A percentile compares a stretch with the other conserved stretches of the same genome.
Conservation (phyloP, 345 rosid genomes). For the Hypericum androsaemum region DNA sequence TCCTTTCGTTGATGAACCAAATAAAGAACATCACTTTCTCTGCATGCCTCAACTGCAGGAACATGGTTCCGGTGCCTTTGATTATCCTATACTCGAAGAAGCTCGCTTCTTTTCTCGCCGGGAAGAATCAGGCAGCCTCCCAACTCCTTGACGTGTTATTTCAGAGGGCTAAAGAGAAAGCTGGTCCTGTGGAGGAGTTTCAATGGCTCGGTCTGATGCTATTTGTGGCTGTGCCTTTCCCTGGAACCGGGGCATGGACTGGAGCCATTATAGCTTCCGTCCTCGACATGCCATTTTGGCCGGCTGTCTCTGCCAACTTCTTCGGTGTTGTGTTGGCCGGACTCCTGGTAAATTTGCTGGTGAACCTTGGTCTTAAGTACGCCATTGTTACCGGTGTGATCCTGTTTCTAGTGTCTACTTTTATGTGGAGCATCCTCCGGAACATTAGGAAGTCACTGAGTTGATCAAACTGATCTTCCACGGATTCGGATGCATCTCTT, state of each 20-base stretch:
- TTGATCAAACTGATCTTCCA: constrained; percentile 24
- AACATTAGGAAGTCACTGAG: constrained; percentile 43
- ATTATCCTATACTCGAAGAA: constrained; percentile 66
- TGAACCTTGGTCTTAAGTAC: constrained; percentile 72
- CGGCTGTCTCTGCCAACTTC: constrained; percentile 70
- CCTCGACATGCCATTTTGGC: constrained; percentile 89
- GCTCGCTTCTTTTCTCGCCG: constrained; percentile 54
- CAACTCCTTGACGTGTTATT: constrained; percentile 49
- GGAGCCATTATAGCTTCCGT: constrained; percentile 81
- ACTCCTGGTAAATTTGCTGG: constrained; percentile 69
- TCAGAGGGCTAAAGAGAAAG: constrained; percentile 62
- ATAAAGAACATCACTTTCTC: no score
- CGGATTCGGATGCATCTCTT: no score
- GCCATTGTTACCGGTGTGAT: constrained; percentile 52
- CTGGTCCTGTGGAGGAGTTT: constrained; percentile 86
- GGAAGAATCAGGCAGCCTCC: constrained; percentile 50
- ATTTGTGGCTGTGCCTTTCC: constrained; percentile 92
- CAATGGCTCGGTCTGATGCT: constrained; percentile 94
- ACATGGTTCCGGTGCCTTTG: constrained; percentile 93
- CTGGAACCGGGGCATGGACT: constrained; percentile 96
- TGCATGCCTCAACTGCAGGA: constrained; percentile 35
- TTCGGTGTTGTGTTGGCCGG: constrained; percentile 73
- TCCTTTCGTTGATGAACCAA: no score
- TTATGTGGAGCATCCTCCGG: constrained; percentile 79
- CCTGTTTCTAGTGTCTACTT: constrained; percentile 62